A percentile compares a stretch with the other conserved stretches of the same genome.
phyloP scores from a whole-genome alignment of 805 yeast genomes.

The Ogataea ramenticola region DNA sequence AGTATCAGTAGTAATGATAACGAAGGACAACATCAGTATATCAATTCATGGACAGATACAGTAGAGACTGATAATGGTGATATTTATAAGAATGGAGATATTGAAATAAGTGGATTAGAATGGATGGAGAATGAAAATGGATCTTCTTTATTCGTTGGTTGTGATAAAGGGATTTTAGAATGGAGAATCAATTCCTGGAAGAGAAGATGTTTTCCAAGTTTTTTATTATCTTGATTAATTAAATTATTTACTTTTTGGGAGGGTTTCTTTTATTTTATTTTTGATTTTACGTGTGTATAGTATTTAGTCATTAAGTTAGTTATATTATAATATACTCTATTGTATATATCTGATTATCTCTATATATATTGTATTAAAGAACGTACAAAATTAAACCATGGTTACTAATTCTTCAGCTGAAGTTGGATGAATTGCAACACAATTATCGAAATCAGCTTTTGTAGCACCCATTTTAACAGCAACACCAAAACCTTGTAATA shows the following conservation, averaged over 20 bases:
- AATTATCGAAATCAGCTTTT: slow-evolving; percentile 86
- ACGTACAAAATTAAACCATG: slow-evolving; percentile 32
- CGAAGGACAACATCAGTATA: not conserved
- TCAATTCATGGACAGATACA: slow-evolving; percentile 7
- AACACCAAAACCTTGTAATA: slow-evolving; percentile 96
- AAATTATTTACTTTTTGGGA: too few species aligned
- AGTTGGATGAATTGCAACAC: slow-evolving; percentile 98
- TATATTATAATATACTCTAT: not conserved
- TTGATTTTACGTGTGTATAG: too few species aligned
- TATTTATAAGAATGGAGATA: slow-evolving; percentile 5
- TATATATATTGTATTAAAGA: not conserved
- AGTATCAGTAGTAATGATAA: too few species aligned
- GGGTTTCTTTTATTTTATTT: too few species aligned
- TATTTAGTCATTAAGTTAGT: too few species aligned
- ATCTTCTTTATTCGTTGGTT: slow-evolving; percentile 50
- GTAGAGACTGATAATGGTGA: slow-evolving; percentile 19
- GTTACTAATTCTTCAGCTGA: slow-evolving; percentile 98
- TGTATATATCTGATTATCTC: not conserved
- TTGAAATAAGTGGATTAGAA: slow-evolving; percentile 55
- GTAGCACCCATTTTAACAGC: slow-evolving; percentile 99
- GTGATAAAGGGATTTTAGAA: slow-evolving; percentile 57
- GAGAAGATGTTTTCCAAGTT: slow-evolving; percentile 54
- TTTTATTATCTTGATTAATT: slow-evolving; percentile 37
- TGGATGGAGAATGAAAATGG: slow-evolving; percentile 40
- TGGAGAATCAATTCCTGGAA: slow-evolving; percentile 67